Base-by-base conservation (phyloP, 768 basidiomycete genomes). In the Punctularia strigosozonata region DNA sequence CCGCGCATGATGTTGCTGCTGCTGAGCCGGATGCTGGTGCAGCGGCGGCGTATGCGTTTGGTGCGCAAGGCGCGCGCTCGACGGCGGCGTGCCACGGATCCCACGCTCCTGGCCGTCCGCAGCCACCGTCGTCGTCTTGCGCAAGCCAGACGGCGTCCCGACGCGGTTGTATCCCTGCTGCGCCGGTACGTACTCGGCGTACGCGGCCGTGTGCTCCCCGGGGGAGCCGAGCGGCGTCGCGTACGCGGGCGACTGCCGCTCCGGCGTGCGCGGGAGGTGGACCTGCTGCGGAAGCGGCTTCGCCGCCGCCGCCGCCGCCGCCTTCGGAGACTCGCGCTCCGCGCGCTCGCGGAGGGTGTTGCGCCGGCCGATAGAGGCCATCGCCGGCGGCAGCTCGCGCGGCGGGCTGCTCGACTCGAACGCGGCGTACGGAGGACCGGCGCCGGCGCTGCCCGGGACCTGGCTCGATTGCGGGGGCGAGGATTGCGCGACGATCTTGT, bases 11-110 rank as follows among this genome's bases (percentile, higher is more conserved):
- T n/a, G n/a, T n/a, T n/a, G n/a, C n/a, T n/a, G n/a, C n/a, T n/a
- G n/a, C n/a, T n/a, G n/a, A 17, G 75, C 74, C 17, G 78, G 73
- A 33, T 43, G 63, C 52, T 53, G 55, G 48, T 69, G 63, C 7
- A 65, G 54, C 49, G 75, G 77, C 38, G 68, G 45, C 14, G 77
- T 75, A 0, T 77, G 71, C 0, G 77, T 74, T 46, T 75, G 72
- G 31, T 61, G 71, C 20, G 65, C 58, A 41, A 65, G 55, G 44
- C 62, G 57, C 51, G 57, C 52, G 30, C 43, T 48, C 0, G 56
- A 55, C 22, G 65, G 62, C 17, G 65, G 65, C 0, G 64, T 60
- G 4, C 45, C 45, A 25, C 58, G 56, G 23, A 41, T 44, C 8
- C 36, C 57, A 14, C 54, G 50, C 14, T 46, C 36, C 41, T 34